Conservation (phyloP, 139 green algal genomes). For the Micractinium conductrix region DNA sequence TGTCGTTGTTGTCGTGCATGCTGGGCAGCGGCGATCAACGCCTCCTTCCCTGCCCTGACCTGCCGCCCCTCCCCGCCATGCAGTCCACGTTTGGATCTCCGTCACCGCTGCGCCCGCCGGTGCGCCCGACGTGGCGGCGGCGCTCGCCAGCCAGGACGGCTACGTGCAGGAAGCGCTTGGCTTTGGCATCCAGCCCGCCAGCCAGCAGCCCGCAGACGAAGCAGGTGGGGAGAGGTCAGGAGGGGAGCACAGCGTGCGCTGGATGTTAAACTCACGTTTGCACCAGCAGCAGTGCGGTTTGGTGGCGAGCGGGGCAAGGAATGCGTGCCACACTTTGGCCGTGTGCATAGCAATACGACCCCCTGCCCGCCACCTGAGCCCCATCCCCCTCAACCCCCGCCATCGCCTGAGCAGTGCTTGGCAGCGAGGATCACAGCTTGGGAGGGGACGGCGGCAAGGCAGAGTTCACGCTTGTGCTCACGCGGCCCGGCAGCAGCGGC, state of each 20-base stretch:
- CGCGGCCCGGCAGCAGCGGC: conserved; percentile 21
- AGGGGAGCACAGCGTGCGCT: too few species aligned
- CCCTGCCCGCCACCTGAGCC: too few species aligned
- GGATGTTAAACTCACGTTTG: background rate
- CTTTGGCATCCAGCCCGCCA: conserved; percentile 41
- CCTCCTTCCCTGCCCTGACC: background rate
- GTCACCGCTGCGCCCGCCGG: background rate
- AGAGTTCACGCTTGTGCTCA: conserved; percentile 46
- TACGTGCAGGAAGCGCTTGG: conserved; percentile 72
- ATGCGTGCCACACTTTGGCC: too few species aligned
- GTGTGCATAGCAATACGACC: too few species aligned
- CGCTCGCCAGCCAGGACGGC: conserved; percentile 36
- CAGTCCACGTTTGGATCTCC: conserved; percentile 23
- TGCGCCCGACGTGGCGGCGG: conserved; percentile 26
- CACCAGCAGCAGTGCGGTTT: too few species aligned
- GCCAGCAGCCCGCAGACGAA: conserved; percentile 42
- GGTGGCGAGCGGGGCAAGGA: too few species aligned
- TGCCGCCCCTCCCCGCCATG: background rate
- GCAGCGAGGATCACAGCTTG: conserved; percentile 47
- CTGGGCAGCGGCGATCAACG: background rate
- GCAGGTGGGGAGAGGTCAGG: conserved; percentile 9
- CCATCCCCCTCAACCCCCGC: too few species aligned
- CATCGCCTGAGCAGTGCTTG: too few species aligned
- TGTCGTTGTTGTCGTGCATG: too few species aligned
- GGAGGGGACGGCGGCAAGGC: conserved; percentile 6